These are phyloP conservation scores for Psilocybe sp. DNA, from an alignment of 768 basidiomycete species.

Conservation along the genomic window DNA sequence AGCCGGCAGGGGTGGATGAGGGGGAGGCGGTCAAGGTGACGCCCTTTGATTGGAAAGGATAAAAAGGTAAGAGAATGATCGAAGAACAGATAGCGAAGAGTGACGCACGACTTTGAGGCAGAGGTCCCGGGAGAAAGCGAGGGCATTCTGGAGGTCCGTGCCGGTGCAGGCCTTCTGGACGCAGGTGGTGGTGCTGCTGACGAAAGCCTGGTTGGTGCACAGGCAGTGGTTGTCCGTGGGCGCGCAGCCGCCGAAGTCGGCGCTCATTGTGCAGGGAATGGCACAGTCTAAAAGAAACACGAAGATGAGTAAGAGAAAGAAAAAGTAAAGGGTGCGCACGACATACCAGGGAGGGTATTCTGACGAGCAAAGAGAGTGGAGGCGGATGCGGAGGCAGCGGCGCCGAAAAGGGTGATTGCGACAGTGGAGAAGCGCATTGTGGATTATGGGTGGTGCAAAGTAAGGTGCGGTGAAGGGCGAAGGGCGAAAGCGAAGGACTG, in stretches of 20 bases:
- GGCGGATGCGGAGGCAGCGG: slow-evolving; percentile 39
- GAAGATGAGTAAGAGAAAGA: neutral
- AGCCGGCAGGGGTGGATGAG: slow-evolving; percentile 14
- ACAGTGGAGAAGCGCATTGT: slow-evolving; percentile 54
- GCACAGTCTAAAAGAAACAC: slow-evolving; percentile 46
- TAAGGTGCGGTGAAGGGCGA: slow-evolving; percentile 21
- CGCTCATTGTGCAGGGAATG: slow-evolving; percentile 39
- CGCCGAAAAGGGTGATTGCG: slow-evolving; percentile 35
- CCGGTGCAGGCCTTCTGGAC: slow-evolving; percentile 45
- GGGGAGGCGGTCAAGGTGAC: slow-evolving; percentile 42
- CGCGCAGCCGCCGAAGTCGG: slow-evolving; percentile 44
- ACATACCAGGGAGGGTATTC: slow-evolving; percentile 30
- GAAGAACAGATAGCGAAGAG: neutral
- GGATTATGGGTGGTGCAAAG: slow-evolving; percentile 5
- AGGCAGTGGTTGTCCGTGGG: slow-evolving; percentile 54
- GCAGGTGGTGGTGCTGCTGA: slow-evolving; percentile 45
- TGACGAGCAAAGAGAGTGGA: slow-evolving; percentile 33
- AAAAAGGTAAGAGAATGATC: neutral
- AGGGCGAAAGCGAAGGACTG: slow-evolving; percentile 19
- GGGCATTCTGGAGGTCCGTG: slow-evolving; percentile 42
- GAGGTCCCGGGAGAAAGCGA: slow-evolving; percentile 34
- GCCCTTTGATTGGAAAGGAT: slow-evolving; percentile 33
- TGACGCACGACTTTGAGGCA: slow-evolving; percentile 51
- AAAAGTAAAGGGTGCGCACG: neutral
- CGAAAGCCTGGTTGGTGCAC: slow-evolving; percentile 47